Evolutionary conservation across 257 asterid genomes (phyloP).

Genomic region (Prunella vulgaris): DNA sequence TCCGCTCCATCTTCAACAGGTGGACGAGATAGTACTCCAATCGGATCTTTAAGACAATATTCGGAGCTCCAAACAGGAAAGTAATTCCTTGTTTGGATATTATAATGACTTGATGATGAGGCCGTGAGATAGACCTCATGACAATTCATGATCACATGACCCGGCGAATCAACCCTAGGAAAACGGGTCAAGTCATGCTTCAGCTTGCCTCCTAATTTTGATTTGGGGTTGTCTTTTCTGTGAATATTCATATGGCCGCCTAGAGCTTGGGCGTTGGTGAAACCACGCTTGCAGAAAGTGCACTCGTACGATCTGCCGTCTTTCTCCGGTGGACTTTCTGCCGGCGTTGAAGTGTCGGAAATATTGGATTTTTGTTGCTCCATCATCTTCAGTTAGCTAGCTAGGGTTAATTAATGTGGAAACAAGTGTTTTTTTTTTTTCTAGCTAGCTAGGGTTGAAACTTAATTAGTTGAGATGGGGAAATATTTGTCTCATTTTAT

Average conservation of each 20-base stretch:
- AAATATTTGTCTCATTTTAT: background rate
- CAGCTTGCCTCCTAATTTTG: slow-evolving; percentile 26
- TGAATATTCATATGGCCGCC: slow-evolving; percentile 89
- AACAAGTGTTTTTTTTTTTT: too few species aligned
- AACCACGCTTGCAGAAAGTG: slow-evolving; percentile 60
- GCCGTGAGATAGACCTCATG: slow-evolving; percentile 36
- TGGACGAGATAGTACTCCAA: slow-evolving; percentile 26
- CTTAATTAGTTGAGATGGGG: background rate
- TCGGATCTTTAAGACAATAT: slow-evolving; percentile 18
- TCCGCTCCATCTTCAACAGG: slow-evolving; percentile 25
- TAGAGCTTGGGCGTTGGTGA: slow-evolving; percentile 72
- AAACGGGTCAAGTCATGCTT: background rate
- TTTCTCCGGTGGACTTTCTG: slow-evolving; percentile 20
- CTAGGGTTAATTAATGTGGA: background rate
- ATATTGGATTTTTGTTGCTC: background rate
- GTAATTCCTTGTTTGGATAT: slow-evolving; percentile 17
- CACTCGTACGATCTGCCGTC: slow-evolving; percentile 57
- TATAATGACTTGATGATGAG: slow-evolving; percentile 31
- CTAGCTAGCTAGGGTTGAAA: background rate
- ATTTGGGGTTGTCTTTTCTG: slow-evolving; percentile 55
- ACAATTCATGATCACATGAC: slow-evolving; percentile 8
- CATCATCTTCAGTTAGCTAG: too few species aligned
- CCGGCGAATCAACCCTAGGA: slow-evolving; percentile 1
- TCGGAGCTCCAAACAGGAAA: slow-evolving; percentile 16
- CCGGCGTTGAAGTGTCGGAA: too few species aligned